Base-by-base conservation (phyloP, 495 filamentous ascomycete species). In the Tuber melanosporum region DNA sequence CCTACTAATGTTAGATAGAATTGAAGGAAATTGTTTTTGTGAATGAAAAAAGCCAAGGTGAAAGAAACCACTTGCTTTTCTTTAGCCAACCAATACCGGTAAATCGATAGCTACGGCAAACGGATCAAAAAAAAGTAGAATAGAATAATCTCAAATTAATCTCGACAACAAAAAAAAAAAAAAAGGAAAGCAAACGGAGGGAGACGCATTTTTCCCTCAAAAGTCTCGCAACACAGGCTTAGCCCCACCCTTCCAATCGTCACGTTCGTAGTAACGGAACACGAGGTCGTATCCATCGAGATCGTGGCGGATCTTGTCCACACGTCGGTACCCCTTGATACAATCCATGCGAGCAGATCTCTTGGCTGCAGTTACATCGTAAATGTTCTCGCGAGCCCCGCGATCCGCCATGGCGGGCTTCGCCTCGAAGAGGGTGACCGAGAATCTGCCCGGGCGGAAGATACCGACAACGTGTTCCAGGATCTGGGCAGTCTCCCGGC, bases 211-310 rank as follows among this genome's bases (percentile, higher is more conserved):
- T 36, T 52, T 17, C 71, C 39, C 52, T 77, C 73, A 81, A 71
- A 81, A 81, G 52, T 81, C 79, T 32, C 79, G 73, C 69, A 80
- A 81, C 43, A 81, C 79, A 74, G 79, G 79, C 72, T 80, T 81
- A 45, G 73, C 74, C 20, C 79, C 78, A 17, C 78, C 93, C 85
- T 91, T 90, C 94, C 94, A 98, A 79, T 92, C 95, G 79, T 94
- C 89, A 74, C 94, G 90, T 87, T 98, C 94, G 84, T 96, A 99
- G 87, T 93, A 98, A 76, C 94, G 90, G 86, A 99, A 99, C 71
- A 99, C 92, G 46, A 98, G 88, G 85, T 98, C 94, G 83, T 99
- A 99, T 47, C 95, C 96, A 82, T 99, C 94, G 78, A 99, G 89
- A 81, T 98, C 95, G 83, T 99, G 96, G 46, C 98, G 93, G 78